These are phyloP conservation scores for Dictyostelium purpureum DNA, from an alignment of 78 protist genomes.

Conservation along the genomic window DNA sequence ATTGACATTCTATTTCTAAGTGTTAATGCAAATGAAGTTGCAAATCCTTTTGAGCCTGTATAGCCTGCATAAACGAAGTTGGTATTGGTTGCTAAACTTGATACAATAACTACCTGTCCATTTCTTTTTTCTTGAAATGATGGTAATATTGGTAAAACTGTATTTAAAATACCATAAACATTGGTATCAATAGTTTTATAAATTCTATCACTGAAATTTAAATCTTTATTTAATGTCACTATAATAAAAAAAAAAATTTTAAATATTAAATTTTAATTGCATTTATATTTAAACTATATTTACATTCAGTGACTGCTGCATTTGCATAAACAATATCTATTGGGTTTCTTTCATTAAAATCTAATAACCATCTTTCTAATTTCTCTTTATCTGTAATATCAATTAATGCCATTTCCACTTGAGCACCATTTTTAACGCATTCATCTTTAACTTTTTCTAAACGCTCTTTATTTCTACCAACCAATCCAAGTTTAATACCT, in stretches of 20 bases:
- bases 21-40: neutral
- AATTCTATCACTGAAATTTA: neutral
- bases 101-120: conserved; percentile 53
- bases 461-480: conserved; percentile 2
- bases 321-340: conserved; percentile 49
- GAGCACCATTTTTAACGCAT: conserved; percentile 14
- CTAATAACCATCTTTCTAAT: neutral
- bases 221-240: neutral
- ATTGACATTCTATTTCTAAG: conserved; percentile 1
- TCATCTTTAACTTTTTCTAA: neutral
- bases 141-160: conserved; percentile 31
- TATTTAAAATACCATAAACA: conserved; percentile 48
- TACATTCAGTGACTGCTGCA: conserved; percentile 30
- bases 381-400: conserved; percentile 1
- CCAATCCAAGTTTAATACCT: neutral
- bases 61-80: neutral
- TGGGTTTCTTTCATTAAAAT: neutral
- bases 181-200: conserved; percentile 1
- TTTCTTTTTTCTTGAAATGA: neutral
- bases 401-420: neutral
- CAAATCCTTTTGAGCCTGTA: neutral
- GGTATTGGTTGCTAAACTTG: neutral
- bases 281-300: neutral
- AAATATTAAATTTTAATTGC: too few relatives aligned
- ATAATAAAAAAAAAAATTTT: too few relatives aligned